These are phyloP conservation scores for Populus hybrid DNA, from an alignment of 441 rosid genomes.

Conservation along the genomic window DNA sequence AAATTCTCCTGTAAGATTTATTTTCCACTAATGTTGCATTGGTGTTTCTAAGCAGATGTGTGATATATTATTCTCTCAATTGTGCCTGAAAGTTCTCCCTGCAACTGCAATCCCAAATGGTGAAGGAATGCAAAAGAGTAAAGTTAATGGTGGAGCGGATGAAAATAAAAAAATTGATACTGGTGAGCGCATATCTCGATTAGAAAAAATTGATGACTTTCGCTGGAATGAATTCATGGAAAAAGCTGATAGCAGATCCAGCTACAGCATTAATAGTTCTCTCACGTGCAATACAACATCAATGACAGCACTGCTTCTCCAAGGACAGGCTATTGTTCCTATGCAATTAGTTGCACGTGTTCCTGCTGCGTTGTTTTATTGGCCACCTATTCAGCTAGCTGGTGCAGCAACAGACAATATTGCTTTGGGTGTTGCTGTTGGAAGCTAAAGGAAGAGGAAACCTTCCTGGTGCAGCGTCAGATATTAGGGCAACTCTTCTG, in stretches of 20 bases:
- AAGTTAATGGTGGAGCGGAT: conserved; percentile 27
- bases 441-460: conserved; percentile 99
- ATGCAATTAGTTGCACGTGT: conserved; percentile 97
- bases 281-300: conserved; percentile 65
- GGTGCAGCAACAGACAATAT: conserved; percentile 97
- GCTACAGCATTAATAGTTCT: conserved; percentile 40
- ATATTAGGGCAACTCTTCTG: conserved; percentile 88
- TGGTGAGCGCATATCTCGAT: conserved; percentile 41
- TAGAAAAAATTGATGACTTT: conserved; percentile 26
- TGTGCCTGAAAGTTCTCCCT: conserved; percentile 89
- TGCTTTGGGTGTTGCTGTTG: conserved; percentile 98
- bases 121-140: conserved; percentile 38
- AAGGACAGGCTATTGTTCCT: conserved; percentile 89
- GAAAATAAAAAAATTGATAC: conserved; percentile 44
- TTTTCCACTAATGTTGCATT: conserved; percentile 14
- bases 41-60: conserved; percentile 76
- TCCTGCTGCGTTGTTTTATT: conserved; percentile 88
- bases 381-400: conserved; percentile 99
- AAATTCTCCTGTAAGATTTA: not conserved
- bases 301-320: conserved; percentile 92
- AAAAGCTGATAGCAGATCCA: conserved; percentile 51
- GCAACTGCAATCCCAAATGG: conserved; percentile 48
- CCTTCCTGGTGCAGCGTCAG: conserved; percentile 95
- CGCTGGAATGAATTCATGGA: conserved; percentile 38
- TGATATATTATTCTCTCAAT: conserved; percentile 93